Percentiles rank a stretch among this genome's conserved stretches.
Evolutionary conservation across 1,284 basidiomycete species (phyloP).

Genomic region (Microbotryum intermedium): DNA sequence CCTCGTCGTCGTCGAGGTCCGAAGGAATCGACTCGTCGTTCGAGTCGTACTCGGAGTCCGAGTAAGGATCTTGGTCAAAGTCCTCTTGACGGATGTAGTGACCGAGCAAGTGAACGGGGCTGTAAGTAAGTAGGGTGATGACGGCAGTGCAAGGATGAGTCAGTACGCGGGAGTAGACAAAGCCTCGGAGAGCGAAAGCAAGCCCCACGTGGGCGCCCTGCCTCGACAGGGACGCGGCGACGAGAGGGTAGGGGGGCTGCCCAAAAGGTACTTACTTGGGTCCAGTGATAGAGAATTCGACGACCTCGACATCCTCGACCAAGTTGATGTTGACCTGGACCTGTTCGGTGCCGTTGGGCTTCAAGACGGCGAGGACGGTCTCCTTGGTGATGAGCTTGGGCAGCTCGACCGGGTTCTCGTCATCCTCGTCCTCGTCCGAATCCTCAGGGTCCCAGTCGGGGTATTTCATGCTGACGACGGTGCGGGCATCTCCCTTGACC

Average conservation of each 20-base stretch:
- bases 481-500: conserved; percentile 36
- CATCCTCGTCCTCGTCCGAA: conserved; percentile 41
- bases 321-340: conserved; percentile 52
- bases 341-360: conserved; percentile 73
- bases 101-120: conserved; percentile 70
- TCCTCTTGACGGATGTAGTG: conserved; percentile 59
- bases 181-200: conserved; percentile 21
- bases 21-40: conserved; percentile 45
- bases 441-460: conserved; percentile 33
- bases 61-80: conserved; percentile 42
- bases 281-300: conserved; percentile 62
- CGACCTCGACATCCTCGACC: conserved; percentile 58
- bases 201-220: not conserved
- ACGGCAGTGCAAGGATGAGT: not conserved
- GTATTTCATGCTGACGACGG: conserved; percentile 62
- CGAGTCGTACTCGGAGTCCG: conserved; percentile 30
- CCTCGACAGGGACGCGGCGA: not conserved
- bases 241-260: too few species aligned
- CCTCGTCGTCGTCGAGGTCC: conserved; percentile 45
- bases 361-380: conserved; percentile 49
- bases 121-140: not conserved
- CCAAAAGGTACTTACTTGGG: conserved; percentile 54
- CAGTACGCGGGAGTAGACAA: conserved; percentile 6
- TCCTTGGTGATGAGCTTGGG: conserved; percentile 46
- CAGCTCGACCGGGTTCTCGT: conserved; percentile 47